Evolutionary conservation across 257 asterid species (phyloP).

Genomic region (Coffea canephora): DNA sequence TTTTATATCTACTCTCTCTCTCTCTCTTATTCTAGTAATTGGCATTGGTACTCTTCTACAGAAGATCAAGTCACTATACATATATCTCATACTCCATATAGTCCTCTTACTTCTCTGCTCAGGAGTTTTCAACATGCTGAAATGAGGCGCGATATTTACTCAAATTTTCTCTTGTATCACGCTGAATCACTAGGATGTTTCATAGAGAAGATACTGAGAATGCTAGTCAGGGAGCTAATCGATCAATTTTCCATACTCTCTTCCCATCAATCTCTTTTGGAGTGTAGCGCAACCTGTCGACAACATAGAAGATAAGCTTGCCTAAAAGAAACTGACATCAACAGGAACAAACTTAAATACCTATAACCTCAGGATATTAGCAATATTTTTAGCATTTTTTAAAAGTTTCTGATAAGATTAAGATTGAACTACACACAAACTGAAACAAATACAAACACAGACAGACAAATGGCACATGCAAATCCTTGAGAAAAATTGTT

Average conservation of each 20-base stretch:
- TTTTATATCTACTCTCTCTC: too few relatives aligned
- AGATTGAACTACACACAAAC: background rate
- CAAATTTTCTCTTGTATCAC: background rate
- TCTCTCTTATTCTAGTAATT: too few relatives aligned
- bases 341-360: background rate
- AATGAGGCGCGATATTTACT: too few relatives aligned
- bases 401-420: background rate
- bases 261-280: slow-evolving; percentile 27
- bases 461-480: background rate
- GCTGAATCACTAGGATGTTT: background rate
- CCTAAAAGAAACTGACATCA: background rate
- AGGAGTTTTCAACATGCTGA: background rate
- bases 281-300: slow-evolving; percentile 34
- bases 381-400: background rate
- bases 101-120: background rate
- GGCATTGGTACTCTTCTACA: background rate
- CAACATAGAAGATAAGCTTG: slow-evolving; percentile 4
- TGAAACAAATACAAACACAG: background rate
- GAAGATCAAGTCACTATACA: background rate
- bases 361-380: background rate
- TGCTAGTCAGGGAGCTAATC: slow-evolving; percentile 46
- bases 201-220: slow-evolving; percentile 25
- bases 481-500: background rate
- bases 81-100: background rate
- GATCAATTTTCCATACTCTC: slow-evolving; percentile 37